Evolutionary conservation across 192 early-diverging fungal genomes (phyloP).

Genomic region (Powellomyces hirtus): DNA sequence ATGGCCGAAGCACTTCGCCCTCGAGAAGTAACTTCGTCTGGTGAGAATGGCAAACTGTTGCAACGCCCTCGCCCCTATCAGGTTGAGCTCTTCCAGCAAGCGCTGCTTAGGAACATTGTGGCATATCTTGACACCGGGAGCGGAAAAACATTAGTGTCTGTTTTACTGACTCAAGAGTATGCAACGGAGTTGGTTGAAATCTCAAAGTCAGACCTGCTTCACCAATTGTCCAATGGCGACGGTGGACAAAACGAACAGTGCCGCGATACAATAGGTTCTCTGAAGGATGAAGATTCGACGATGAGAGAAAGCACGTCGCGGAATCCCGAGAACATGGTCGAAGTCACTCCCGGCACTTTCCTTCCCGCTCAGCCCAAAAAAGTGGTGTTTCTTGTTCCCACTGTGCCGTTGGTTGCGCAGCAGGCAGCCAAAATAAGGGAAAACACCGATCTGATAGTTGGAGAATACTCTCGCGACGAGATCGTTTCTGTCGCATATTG

Average conservation of each 20-base stretch:
- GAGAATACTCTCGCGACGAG: constrained; percentile 55
- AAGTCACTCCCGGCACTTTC: neutral
- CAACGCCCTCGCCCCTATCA: constrained; percentile 73
- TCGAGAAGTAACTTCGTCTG: too few relatives aligned
- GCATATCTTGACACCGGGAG: constrained; percentile 90
- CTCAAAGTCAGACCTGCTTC: neutral
- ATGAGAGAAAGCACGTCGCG: neutral
- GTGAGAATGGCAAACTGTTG: constrained; percentile 1
- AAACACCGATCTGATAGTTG: constrained; percentile 67
- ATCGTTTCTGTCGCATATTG: constrained; percentile 29
- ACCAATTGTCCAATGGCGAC: neutral
- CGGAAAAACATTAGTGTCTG: constrained; percentile 80
- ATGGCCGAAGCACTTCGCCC: too few relatives aligned
- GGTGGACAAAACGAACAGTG: too few relatives aligned
- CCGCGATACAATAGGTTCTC: too few relatives aligned
- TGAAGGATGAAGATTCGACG: neutral
- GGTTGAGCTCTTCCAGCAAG: constrained; percentile 66
- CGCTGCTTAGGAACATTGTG: constrained; percentile 72
- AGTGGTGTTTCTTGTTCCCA: constrained; percentile 75
- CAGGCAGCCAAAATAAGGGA: constrained; percentile 72
- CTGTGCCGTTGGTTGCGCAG: constrained; percentile 82
- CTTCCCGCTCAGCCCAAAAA: constrained; percentile 32
- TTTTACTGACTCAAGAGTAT: constrained; percentile 81
- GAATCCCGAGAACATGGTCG: neutral
- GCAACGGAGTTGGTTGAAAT: constrained; percentile 51